Evolutionary conservation across 108 stramenopile species (phyloP), one percentile per base, ranked within the genome.

Genomic region (Nitzschia inconspicua): DNA sequence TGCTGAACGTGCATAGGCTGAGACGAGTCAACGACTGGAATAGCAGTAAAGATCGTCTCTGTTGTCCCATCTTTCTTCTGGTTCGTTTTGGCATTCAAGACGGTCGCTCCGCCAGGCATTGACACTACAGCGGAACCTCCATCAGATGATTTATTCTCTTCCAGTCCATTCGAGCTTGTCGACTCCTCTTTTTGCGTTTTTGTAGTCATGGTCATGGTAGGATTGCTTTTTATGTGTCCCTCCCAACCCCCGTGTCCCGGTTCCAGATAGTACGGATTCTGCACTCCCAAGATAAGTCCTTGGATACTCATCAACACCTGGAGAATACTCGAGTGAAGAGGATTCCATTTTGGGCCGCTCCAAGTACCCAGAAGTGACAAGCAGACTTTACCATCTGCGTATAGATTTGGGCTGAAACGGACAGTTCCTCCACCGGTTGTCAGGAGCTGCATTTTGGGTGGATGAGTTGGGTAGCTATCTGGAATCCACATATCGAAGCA

Each of bases 351-450:
- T 13, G 83, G 83, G 0, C 93, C 95, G 2, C 18, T 3, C 80
- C 80, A 81, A 1, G 80, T 82, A 4, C 75, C 75, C 16, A 82
- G 62, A 43, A 82, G 37, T 44, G 67, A 64, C 30, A 79, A 53
- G 52, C 87, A 85, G 0, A 88, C 88, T 55, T 91, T 95, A 7
- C 94, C 94, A 66, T 68, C 43, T 23, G 58, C 60, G 68, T 97
- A 95, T 0, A 97, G 72, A 66, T 95, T 97, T 7, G 94, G 96
- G 59, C 89, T 91, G 68, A 91, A 93, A 4, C 94, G 66, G 19
- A 77, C 68, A 16, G 32, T 57, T 14, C 92, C 90, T 11, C 70
- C 68, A 0, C 85, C 93, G 1, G 95, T 96, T 7, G 94, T 95
- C 19, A 83, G 32, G 44, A 94, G 73, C 32, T 80, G 74, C 0